phyloP scores from a whole-genome alignment of 2,329 filamentous ascomycete genomes.

The Phaeosphaeriaceae sp. region DNA sequence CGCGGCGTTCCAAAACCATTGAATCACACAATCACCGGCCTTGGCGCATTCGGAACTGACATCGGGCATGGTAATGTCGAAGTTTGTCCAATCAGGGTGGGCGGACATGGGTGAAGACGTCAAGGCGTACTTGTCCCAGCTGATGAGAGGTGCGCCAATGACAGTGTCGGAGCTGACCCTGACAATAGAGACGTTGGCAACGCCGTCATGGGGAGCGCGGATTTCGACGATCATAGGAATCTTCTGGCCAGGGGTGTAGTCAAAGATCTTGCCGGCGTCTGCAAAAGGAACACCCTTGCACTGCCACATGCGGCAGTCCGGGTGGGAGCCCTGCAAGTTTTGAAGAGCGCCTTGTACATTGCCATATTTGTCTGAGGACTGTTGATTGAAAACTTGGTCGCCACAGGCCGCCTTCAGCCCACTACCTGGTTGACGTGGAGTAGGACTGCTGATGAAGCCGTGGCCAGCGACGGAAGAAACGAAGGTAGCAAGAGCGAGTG shows the following conservation, averaged over 20 bases:
- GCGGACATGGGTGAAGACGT: slow-evolving; percentile 51
- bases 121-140: slow-evolving; percentile 63
- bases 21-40: slow-evolving; percentile 61
- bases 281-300: slow-evolving; percentile 65
- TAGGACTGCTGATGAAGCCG: slow-evolving; percentile 59
- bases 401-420: slow-evolving; percentile 62
- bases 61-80: slow-evolving; percentile 63
- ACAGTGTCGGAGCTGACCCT: slow-evolving; percentile 59
- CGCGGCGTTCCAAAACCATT: slow-evolving; percentile 68
- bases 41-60: slow-evolving; percentile 55
- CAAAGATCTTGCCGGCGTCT: slow-evolving; percentile 59
- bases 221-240: slow-evolving; percentile 56
- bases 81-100: slow-evolving; percentile 54
- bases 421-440: slow-evolving; percentile 57
- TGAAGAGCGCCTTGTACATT: slow-evolving; percentile 64
- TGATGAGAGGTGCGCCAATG: slow-evolving; percentile 61
- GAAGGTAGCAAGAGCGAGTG: slow-evolving; percentile 52
- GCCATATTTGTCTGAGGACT: slow-evolving; percentile 61
- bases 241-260: slow-evolving; percentile 58
- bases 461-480: slow-evolving; percentile 58
- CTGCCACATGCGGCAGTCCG: slow-evolving; percentile 62
- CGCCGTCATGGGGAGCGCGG: slow-evolving; percentile 61
- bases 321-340: slow-evolving; percentile 51
- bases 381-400: slow-evolving; percentile 61
- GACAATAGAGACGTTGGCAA: slow-evolving; percentile 66